Percentiles rank a stretch among this genome's conserved stretches.
Conservation (phyloP, 1,139 yeast species). For the Diutina siamensis region DNA sequence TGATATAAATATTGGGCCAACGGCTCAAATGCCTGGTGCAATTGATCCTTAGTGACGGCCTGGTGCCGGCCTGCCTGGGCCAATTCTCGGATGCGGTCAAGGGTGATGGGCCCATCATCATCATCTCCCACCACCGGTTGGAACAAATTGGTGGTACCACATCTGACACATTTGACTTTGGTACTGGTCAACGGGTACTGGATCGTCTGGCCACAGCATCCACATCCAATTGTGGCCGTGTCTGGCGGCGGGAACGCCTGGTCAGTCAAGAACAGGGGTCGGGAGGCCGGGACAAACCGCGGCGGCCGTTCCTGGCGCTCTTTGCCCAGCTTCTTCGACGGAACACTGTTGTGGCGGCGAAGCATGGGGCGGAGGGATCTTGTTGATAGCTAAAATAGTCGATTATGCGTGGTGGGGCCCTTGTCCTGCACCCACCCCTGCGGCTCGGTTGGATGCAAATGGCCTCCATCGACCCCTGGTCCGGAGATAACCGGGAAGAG, state of each 20-base stretch:
- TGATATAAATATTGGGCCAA: constrained; percentile 31
- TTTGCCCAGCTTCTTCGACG: neutral
- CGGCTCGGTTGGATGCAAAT: neutral
- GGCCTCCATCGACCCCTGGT: too few species aligned
- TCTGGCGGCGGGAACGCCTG: neutral
- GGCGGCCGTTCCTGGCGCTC: neutral
- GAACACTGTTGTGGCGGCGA: constrained; percentile 4
- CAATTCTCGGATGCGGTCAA: constrained; percentile 16
- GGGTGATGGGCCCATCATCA: constrained; percentile 6
- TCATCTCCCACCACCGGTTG: neutral
- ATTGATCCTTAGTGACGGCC: constrained; percentile 9
- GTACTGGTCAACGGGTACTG: constrained; percentile 49
- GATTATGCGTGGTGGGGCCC: too few species aligned
- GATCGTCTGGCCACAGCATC: constrained; percentile 54
- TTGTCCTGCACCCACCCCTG: too few species aligned
- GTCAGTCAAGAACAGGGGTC: constrained; percentile 7
- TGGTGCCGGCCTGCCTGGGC: constrained; percentile 19
- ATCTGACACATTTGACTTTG: constrained; percentile 21
- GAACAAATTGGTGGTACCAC: constrained; percentile 6
- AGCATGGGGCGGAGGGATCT: too few species aligned
- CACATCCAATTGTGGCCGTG: constrained; percentile 14
- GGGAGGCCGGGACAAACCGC: constrained; percentile 9
- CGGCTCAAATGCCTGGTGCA: constrained; percentile 38
- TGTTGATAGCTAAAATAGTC: too few species aligned
- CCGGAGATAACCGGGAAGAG: too few species aligned